Evolutionary conservation across 1,284 basidiomycete species (phyloP).

Genomic region (Ustilago hordei): DNA sequence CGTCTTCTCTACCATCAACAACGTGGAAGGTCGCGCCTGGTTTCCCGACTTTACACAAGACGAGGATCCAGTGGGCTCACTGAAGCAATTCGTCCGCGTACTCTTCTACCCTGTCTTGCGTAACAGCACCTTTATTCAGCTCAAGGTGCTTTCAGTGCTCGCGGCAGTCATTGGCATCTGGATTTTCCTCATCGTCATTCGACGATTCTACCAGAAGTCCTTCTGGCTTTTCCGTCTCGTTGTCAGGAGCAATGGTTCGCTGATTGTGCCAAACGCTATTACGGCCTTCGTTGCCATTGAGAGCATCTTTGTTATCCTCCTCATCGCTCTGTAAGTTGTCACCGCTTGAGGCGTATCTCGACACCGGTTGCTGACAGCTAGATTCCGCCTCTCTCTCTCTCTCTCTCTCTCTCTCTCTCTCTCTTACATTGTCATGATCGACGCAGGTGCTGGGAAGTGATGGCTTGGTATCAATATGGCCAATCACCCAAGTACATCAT

Average conservation of each 20-base stretch:
- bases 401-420: background rate
- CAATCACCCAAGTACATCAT: slow-evolving; percentile 30
- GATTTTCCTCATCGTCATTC: slow-evolving; percentile 37
- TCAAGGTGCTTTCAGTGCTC: slow-evolving; percentile 35
- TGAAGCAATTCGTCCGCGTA: slow-evolving; percentile 21
- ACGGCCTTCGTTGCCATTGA: slow-evolving; percentile 32
- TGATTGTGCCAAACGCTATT: slow-evolving; percentile 45
- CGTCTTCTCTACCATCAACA: slow-evolving; percentile 25
- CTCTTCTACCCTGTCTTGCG: slow-evolving; percentile 27
- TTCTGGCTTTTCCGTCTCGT: slow-evolving; percentile 44
- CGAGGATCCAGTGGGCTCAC: slow-evolving; percentile 15
- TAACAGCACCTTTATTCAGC: slow-evolving; percentile 29
- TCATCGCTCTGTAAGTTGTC: slow-evolving; percentile 36
- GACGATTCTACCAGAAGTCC: slow-evolving; percentile 28
- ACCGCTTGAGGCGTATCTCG: background rate
- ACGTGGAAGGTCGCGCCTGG: slow-evolving; percentile 27
- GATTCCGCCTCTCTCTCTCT: background rate
- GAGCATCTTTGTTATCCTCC: slow-evolving; percentile 24
- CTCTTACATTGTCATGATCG: background rate
- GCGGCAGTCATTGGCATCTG: slow-evolving; percentile 28
- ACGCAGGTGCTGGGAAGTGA: slow-evolving; percentile 30
- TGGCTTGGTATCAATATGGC: slow-evolving; percentile 28
- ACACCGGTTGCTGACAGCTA: background rate
- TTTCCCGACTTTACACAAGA: slow-evolving; percentile 36
- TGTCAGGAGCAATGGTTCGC: slow-evolving; percentile 29